A percentile compares a stretch with the other conserved stretches of the same genome.
Conservation (phyloP, 2,329 filamentous ascomycete species). For the Neonectria faginata region DNA sequence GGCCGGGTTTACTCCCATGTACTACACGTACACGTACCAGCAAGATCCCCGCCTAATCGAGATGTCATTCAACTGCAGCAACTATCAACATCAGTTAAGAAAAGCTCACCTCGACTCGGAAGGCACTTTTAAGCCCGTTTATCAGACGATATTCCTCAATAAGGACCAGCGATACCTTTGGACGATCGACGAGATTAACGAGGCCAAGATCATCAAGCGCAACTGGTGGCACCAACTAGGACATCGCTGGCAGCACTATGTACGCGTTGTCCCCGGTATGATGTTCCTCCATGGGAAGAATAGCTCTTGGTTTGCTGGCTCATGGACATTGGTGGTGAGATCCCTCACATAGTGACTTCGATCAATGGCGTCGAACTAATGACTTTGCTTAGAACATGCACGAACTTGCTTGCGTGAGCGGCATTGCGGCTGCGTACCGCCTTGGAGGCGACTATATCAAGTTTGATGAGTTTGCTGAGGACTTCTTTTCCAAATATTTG, state of each 20-base stretch:
- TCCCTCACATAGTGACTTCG: not conserved
- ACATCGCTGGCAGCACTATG: constrained; percentile 72
- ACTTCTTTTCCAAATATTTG: constrained; percentile 61
- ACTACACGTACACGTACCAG: constrained; percentile 71
- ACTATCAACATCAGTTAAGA: constrained; percentile 80
- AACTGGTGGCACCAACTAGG: constrained; percentile 78
- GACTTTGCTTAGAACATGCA: constrained; percentile 67
- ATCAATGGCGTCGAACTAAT: not conserved
- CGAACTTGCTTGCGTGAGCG: constrained; percentile 77
- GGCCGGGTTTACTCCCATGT: constrained; percentile 72
- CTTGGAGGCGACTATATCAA: constrained; percentile 73
- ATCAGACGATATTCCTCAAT: constrained; percentile 77
- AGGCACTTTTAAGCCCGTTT: constrained; percentile 68
- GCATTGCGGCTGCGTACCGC: constrained; percentile 77
- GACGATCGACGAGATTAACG: constrained; percentile 69
- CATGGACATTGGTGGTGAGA: constrained; percentile 75
- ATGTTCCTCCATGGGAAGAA: constrained; percentile 77
- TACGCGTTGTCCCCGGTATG: constrained; percentile 75
- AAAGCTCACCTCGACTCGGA: constrained; percentile 41
- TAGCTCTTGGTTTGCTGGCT: constrained; percentile 71
- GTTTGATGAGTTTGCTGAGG: constrained; percentile 65
- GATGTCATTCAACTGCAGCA: constrained; percentile 81
- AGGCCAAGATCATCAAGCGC: constrained; percentile 69
- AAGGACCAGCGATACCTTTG: constrained; percentile 67
- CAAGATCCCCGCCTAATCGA: constrained; percentile 69